These are phyloP conservation scores for Cercophora scortea DNA, from an alignment of 495 filamentous ascomycete genomes.

Conservation along the genomic window DNA sequence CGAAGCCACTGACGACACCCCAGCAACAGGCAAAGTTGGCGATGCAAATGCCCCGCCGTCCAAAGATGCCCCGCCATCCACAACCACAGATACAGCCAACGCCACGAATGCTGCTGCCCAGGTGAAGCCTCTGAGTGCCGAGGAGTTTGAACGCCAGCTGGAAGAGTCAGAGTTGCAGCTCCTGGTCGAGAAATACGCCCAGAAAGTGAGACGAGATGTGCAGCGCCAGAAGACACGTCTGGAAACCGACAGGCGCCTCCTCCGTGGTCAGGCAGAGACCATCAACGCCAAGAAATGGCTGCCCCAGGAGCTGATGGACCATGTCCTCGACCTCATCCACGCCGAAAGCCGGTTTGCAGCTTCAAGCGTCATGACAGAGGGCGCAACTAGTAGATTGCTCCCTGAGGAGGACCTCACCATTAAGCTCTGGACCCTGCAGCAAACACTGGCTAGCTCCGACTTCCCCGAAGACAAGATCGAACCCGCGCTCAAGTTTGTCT, in stretches of 20 bases:
- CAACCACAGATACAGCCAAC: constrained; percentile 10
- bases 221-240: constrained; percentile 61
- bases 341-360: constrained; percentile 42
- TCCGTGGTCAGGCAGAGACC: constrained; percentile 63
- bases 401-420: constrained; percentile 66
- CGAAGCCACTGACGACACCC: constrained; percentile 27
- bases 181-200: constrained; percentile 70
- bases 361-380: constrained; percentile 32
- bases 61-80: constrained; percentile 23
- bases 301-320: constrained; percentile 67
- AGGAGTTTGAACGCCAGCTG: constrained; percentile 76
- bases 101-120: constrained; percentile 34
- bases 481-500: constrained; percentile 55
- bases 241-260: constrained; percentile 69
- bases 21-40: constrained; percentile 12
- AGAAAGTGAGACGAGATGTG: constrained; percentile 60
- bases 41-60: constrained; percentile 26
- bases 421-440: constrained; percentile 73
- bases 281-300: constrained; percentile 72
- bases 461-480: constrained; percentile 58
- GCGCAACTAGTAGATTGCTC: constrained; percentile 31
- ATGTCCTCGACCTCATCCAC: constrained; percentile 55
- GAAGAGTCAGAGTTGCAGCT: constrained; percentile 76
- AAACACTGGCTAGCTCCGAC: constrained; percentile 56
- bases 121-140: constrained; percentile 55